Percentiles rank a stretch among this genome's conserved stretches.
Evolutionary conservation across 805 yeast genomes (phyloP).

Genomic region (Zygosaccharomyces kombuchaensis): DNA sequence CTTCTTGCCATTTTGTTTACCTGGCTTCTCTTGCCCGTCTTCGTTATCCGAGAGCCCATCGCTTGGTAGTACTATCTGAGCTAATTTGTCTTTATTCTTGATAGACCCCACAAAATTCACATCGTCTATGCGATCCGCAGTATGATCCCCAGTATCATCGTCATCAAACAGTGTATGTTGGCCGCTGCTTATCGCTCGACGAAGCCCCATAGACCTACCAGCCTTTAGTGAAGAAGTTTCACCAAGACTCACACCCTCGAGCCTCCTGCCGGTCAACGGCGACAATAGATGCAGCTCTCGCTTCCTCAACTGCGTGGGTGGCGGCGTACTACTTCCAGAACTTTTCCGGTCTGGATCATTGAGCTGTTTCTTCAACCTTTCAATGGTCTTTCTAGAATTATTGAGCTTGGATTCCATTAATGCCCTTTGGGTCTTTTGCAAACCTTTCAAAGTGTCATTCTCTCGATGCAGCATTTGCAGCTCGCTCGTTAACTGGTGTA

Average conservation of each 20-base stretch:
- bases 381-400: constrained; percentile 33
- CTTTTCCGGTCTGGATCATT: constrained; percentile 5
- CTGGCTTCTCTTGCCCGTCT: neutral
- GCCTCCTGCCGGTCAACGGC: constrained; percentile 19
- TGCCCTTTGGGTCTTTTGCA: constrained; percentile 35
- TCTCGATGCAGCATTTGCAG: constrained; percentile 30
- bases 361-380: constrained; percentile 21
- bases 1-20: constrained; percentile 10
- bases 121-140: constrained; percentile 16
- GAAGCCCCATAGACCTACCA: constrained; percentile 20
- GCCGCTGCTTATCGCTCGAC: constrained; percentile 22
- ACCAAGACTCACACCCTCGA: constrained; percentile 12
- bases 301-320: constrained; percentile 4
- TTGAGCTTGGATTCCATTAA: constrained; percentile 36
- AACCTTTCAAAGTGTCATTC: constrained; percentile 30
- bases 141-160: constrained; percentile 10
- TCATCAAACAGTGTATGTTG: constrained; percentile 21
- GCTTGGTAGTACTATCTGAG: constrained; percentile 17
- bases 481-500: constrained; percentile 34
- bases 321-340: neutral
- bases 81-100: constrained; percentile 15
- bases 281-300: constrained; percentile 24
- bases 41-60: constrained; percentile 19
- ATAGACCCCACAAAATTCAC: constrained; percentile 18
- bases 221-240: constrained; percentile 5